A percentile compares a stretch with the other conserved stretches of the same genome.
Conservation (phyloP, 2,329 filamentous ascomycete genomes). For the Ceratocystis variospora region DNA sequence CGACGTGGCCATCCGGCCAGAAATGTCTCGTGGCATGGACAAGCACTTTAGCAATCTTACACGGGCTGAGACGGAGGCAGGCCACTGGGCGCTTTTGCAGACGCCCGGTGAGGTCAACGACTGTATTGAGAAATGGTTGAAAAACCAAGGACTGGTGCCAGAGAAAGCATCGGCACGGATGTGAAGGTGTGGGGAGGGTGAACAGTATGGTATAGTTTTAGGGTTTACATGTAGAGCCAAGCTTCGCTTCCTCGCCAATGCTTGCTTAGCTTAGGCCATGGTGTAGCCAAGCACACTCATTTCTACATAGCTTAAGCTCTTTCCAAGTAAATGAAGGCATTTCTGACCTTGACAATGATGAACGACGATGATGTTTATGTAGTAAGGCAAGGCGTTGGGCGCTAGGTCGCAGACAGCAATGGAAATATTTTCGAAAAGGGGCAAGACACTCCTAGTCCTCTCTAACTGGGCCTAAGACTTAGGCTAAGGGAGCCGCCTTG, state of each 20-base stretch:
- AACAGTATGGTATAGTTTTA: background rate
- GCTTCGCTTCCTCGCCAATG: background rate
- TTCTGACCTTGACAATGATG: background rate
- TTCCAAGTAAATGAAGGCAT: background rate
- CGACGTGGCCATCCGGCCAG: conserved; percentile 59
- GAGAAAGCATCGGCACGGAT: conserved; percentile 27
- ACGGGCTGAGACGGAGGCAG: conserved; percentile 48
- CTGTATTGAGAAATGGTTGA: conserved; percentile 54
- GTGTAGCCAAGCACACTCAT: background rate
- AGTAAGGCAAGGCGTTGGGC: too few relatives aligned
- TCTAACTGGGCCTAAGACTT: too few relatives aligned
- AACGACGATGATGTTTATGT: background rate
- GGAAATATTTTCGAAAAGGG: too few relatives aligned
- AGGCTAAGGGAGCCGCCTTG: too few relatives aligned
- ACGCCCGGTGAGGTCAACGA: conserved; percentile 55
- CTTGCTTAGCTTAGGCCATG: background rate
- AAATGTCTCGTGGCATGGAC: conserved; percentile 60
- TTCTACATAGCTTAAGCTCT: background rate
- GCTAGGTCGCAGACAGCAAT: too few relatives aligned
- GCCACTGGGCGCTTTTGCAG: conserved; percentile 77
- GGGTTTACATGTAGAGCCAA: background rate
- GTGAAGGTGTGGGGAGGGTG: conserved; percentile 21
- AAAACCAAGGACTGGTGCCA: conserved; percentile 24
- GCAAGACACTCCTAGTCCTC: too few relatives aligned
- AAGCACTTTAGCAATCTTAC: conserved; percentile 50